These are phyloP conservation scores for Synchytrium microbalum DNA, from an alignment of 371 early-diverging fungal species.

Conservation along the genomic window DNA sequence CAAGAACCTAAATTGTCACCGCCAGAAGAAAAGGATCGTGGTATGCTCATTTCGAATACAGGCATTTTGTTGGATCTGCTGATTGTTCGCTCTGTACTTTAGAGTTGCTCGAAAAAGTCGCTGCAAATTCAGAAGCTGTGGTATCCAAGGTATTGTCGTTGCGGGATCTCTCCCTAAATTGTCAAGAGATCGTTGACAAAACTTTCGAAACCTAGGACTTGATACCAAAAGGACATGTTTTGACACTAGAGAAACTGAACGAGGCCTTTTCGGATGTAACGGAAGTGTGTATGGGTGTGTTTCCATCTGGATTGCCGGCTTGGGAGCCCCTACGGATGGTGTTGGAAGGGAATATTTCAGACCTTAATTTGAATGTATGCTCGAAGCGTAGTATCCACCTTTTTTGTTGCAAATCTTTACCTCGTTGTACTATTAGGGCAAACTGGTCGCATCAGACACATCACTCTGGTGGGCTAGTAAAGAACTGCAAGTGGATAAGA, in stretches of 20 bases:
- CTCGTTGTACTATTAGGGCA: too few relatives aligned
- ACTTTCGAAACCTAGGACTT: constrained; percentile 17
- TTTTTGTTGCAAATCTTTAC: too few relatives aligned
- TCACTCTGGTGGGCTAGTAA: constrained; percentile 51
- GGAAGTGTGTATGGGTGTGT: constrained; percentile 40
- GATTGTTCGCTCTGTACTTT: too few relatives aligned
- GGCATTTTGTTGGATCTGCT: too few relatives aligned
- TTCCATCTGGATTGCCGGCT: constrained; percentile 44
- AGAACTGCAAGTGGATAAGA: constrained; percentile 35
- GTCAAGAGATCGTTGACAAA: neutral
- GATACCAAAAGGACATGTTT: constrained; percentile 18
- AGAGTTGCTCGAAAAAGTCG: constrained; percentile 23
- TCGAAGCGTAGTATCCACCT: too few relatives aligned
- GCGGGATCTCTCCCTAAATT: neutral
- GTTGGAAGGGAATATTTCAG: constrained; percentile 36
- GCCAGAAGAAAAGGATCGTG: too few relatives aligned
- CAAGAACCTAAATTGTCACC: too few relatives aligned
- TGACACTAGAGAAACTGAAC: constrained; percentile 21
- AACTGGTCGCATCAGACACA: constrained; percentile 23
- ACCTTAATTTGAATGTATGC: constrained; percentile 7
- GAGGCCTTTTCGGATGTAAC: constrained; percentile 27
- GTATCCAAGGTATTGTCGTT: constrained; percentile 8
- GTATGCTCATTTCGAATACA: too few relatives aligned
- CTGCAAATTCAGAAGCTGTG: constrained; percentile 24
- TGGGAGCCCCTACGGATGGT: constrained; percentile 39